Conservation (phyloP, 2,329 filamentous ascomycete genomes). For the Xylariaceae sp. region DNA sequence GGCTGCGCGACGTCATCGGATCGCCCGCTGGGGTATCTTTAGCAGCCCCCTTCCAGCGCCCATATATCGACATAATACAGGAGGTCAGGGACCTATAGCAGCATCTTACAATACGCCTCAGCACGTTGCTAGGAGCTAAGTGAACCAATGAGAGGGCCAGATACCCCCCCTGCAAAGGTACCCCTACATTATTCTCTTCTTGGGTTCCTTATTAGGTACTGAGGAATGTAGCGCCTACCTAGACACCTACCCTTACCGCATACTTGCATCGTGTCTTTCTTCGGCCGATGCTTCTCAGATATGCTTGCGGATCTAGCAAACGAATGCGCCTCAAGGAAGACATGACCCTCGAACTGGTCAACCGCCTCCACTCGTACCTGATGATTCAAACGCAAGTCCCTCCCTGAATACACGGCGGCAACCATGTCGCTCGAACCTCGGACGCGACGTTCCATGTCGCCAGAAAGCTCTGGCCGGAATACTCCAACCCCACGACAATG, state of each 20-base stretch:
- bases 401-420: slow-evolving; percentile 22
- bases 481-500: slow-evolving; percentile 72
- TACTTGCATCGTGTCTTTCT: slow-evolving; percentile 20
- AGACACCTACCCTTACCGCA: too few species aligned
- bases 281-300: neutral
- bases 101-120: too few species aligned
- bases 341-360: slow-evolving; percentile 21
- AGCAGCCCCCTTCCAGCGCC: neutral
- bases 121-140: too few species aligned
- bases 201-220: too few species aligned
- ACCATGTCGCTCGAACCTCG: slow-evolving; percentile 62
- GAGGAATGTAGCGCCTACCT: too few species aligned
- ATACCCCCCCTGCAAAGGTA: too few species aligned
- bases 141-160: too few species aligned
- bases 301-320: slow-evolving; percentile 6
- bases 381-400: slow-evolving; percentile 16
- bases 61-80: too few species aligned
- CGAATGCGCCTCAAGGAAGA: slow-evolving; percentile 20
- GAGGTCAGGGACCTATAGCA: too few species aligned
- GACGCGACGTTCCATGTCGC: slow-evolving; percentile 60
- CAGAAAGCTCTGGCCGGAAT: slow-evolving; percentile 77
- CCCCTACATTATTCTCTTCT: too few species aligned
- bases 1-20: neutral
- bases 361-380: slow-evolving; percentile 15
- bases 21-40: neutral